A percentile compares a stretch with the other conserved stretches of the same genome.
phyloP scores from a whole-genome alignment of 1,284 basidiomycete genomes.

The Porodaedalea pini region DNA sequence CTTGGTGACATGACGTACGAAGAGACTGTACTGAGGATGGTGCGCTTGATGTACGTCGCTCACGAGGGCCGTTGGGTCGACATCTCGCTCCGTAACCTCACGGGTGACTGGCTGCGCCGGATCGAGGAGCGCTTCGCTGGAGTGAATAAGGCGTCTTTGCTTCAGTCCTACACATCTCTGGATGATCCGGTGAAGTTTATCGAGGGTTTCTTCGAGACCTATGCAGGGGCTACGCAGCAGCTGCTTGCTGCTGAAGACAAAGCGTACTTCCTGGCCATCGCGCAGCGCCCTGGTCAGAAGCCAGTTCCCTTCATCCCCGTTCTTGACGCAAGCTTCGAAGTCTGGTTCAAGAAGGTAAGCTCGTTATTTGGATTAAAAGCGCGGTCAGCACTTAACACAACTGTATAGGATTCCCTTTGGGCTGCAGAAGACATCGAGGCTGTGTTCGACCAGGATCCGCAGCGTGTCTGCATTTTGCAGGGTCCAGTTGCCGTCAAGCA shows the following conservation, averaged over 20 bases:
- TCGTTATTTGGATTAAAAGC: neutral
- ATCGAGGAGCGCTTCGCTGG: constrained; percentile 98
- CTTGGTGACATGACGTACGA: constrained; percentile 98
- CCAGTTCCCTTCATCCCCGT: constrained; percentile 99
- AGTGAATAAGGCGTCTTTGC: constrained; percentile 83
- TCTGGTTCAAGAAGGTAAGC: constrained; percentile 96
- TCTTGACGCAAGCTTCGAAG: constrained; percentile 88
- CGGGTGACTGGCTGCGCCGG: constrained; percentile 95
- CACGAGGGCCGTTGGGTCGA: constrained; percentile 96
- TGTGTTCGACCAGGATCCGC: constrained; percentile 96
- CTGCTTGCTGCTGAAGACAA: constrained; percentile 94
- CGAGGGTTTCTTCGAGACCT: constrained; percentile 80
- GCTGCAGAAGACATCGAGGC: constrained; percentile 98
- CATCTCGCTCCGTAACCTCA: constrained; percentile 87
- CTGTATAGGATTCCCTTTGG: constrained; percentile 88
- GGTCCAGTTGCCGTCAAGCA: constrained; percentile 94
- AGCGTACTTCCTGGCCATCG: constrained; percentile 92
- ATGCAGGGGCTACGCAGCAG: constrained; percentile 80
- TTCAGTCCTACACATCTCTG: constrained; percentile 87
- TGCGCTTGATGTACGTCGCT: constrained; percentile 88
- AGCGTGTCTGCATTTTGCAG: constrained; percentile 96
- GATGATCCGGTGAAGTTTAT: constrained; percentile 82
- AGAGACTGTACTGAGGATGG: constrained; percentile 88
- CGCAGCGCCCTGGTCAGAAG: constrained; percentile 95
- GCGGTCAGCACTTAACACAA: neutral